phyloP scores from a whole-genome alignment of 768 basidiomycete genomes.

The Amanita thiersii region DNA sequence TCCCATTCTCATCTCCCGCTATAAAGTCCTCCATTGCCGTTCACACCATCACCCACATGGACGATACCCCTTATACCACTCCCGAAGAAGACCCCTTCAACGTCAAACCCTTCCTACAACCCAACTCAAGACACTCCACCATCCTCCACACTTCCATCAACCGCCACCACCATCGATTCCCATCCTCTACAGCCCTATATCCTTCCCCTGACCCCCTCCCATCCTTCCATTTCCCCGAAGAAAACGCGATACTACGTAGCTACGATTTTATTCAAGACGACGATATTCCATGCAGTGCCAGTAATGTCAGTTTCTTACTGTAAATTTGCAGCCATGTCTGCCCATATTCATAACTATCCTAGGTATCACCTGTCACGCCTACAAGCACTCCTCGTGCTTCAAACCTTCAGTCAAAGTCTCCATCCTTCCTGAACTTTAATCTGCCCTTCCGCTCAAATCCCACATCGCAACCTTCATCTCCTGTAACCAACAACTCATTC shows the following conservation, averaged over 20 bases:
- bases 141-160: conserved; percentile 47
- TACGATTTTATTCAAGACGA: conserved; percentile 45
- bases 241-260: conserved; percentile 28
- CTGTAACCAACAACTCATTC: conserved; percentile 24
- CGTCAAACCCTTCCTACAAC: conserved; percentile 25
- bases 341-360: conserved; percentile 9
- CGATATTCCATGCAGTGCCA: conserved; percentile 29
- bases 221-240: conserved; percentile 28
- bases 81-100: conserved; percentile 47
- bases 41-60: conserved; percentile 14
- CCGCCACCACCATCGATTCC: conserved; percentile 30
- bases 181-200: conserved; percentile 11
- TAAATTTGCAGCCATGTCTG: conserved; percentile 4
- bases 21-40: background rate
- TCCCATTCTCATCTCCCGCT: background rate
- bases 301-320: background rate
- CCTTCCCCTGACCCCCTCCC: conserved; percentile 12
- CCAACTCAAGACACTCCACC: conserved; percentile 36
- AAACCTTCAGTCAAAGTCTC: conserved; percentile 25
- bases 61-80: conserved; percentile 39
- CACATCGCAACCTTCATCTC: conserved; percentile 20
- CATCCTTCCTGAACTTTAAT: conserved; percentile 34
- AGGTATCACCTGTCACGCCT: conserved; percentile 22
- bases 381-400: conserved; percentile 26
- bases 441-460: conserved; percentile 36